Conservation (phyloP, 1,284 basidiomycete species). For the Papiliotrema flavescens region DNA sequence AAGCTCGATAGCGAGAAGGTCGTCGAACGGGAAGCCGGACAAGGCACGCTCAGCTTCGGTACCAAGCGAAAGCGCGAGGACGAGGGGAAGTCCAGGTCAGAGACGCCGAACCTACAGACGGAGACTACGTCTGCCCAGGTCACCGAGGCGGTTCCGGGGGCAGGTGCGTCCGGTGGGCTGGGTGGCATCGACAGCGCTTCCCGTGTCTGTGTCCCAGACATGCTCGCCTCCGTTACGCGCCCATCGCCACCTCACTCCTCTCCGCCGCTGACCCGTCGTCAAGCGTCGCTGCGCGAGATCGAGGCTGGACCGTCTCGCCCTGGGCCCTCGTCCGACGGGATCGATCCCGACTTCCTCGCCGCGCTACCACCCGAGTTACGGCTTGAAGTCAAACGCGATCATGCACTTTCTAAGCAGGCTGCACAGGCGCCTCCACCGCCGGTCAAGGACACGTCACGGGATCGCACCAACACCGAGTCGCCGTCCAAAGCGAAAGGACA, state of each 20-base stretch:
- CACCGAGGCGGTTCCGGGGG: neutral
- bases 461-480: neutral
- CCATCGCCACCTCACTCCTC: neutral
- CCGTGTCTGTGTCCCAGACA: neutral
- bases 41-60: conserved; percentile 29
- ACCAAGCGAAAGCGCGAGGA: conserved; percentile 5
- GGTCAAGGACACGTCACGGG: neutral
- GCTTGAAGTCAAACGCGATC: conserved; percentile 29
- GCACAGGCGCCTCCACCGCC: neutral
- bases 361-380: conserved; percentile 33
- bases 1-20: conserved; percentile 64
- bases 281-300: conserved; percentile 6
- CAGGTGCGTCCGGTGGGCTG: neutral
- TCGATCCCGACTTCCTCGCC: conserved; percentile 42
- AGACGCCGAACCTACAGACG: neutral
- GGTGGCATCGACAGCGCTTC: neutral
- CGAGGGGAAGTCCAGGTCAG: neutral
- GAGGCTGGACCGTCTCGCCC: conserved; percentile 21
- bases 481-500: conserved; percentile 10
- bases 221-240: neutral
- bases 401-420: conserved; percentile 12
- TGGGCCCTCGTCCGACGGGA: conserved; percentile 23
- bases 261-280: neutral
- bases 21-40: conserved; percentile 28
- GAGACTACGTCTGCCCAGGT: no score